Base-by-base conservation (phyloP, 1,139 yeast genomes). In the Chernovozyma aurita region DNA sequence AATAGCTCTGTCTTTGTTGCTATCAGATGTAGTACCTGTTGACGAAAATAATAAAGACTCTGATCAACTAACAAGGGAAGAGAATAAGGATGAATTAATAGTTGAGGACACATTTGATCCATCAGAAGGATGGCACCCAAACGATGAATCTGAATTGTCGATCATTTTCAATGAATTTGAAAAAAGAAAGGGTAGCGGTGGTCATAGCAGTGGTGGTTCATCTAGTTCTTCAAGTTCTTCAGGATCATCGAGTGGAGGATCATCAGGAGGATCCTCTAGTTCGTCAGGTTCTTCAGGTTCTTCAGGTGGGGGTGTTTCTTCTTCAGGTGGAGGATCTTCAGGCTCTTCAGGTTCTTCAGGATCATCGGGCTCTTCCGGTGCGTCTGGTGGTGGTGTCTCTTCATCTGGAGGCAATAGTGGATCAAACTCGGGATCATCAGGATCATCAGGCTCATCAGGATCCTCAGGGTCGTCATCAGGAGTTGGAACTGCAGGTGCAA, bases 251-350 rank as follows among this genome's bases (percentile, higher is more conserved):
- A 17, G 34, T 4, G 31, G 34, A 13, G 31, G 34, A 12, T 4
- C 9, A 16, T 6, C 28, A n/a, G 37, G 37, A 12, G 39, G 39
- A 13, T 36, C 37, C 8, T 32, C 36, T 8, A 9, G 33, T 14
- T 33, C 34, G 9, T 36, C 38, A 9, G 33, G 36, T 13, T 36
- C 39, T 11, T 33, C 39, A 7, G 39, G 39, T 4, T 30, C 36
- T 13, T 32, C 36, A 3, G 33, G 36, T 4, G 33, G 37, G 16
- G 39, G 39, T 7, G 18, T 18, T 3, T 28, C 33, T 22, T 22
- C 25, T 5, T n/a, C n/a, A n/a, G n/a, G n/a, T n/a, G 37, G 36
- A 21, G 33, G 37, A 7, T 36, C 39, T 6, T 32, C 37, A 16
- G 32, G 36, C 5, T 11, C 12, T n/a, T 11, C 12, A 11, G 12